Percentiles rank a stretch among this genome's conserved stretches.
phyloP scores from a whole-genome alignment of 805 yeast species.

The Starmerella bombicola region DNA sequence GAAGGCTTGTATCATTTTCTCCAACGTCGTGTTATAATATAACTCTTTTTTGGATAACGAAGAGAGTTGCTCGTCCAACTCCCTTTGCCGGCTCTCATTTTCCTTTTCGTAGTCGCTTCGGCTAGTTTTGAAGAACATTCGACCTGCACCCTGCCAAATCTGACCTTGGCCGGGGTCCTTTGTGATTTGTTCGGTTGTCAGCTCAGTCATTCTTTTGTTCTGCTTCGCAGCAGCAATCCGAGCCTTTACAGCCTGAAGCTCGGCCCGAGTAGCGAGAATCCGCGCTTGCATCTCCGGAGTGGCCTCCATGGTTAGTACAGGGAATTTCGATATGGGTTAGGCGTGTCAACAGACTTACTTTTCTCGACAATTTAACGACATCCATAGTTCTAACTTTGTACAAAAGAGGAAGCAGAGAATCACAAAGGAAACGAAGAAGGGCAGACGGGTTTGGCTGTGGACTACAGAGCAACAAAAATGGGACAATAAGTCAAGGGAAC shows the following conservation, averaged over 20 bases:
- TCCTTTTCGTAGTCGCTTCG: slow-evolving; percentile 37
- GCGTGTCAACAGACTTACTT: background rate
- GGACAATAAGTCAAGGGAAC: too few relatives aligned
- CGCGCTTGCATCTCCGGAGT: slow-evolving; percentile 50
- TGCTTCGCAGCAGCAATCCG: slow-evolving; percentile 41
- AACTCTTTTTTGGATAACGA: slow-evolving; percentile 54
- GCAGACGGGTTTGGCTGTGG: too few relatives aligned
- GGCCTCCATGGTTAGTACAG: slow-evolving; percentile 2
- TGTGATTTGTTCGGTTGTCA: slow-evolving; percentile 46
- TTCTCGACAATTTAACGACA: background rate
- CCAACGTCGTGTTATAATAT: slow-evolving; percentile 64
- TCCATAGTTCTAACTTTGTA: background rate
- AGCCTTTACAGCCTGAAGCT: slow-evolving; percentile 41
- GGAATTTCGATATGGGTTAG: background rate
- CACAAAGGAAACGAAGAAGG: too few relatives aligned
- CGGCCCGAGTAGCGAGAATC: slow-evolving; percentile 46
- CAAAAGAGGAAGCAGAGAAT: too few relatives aligned
- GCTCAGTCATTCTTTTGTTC: slow-evolving; percentile 40
- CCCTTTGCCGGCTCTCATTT: slow-evolving; percentile 41
- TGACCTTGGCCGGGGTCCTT: slow-evolving; percentile 30
- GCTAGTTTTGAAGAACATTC: slow-evolving; percentile 39
- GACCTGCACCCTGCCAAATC: slow-evolving; percentile 82
- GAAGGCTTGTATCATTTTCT: slow-evolving; percentile 39
- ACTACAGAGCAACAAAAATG: too few relatives aligned
- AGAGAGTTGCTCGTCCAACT: slow-evolving; percentile 45